Conservation (phyloP, 768 basidiomycete genomes). For the Hericium rajendrae region DNA sequence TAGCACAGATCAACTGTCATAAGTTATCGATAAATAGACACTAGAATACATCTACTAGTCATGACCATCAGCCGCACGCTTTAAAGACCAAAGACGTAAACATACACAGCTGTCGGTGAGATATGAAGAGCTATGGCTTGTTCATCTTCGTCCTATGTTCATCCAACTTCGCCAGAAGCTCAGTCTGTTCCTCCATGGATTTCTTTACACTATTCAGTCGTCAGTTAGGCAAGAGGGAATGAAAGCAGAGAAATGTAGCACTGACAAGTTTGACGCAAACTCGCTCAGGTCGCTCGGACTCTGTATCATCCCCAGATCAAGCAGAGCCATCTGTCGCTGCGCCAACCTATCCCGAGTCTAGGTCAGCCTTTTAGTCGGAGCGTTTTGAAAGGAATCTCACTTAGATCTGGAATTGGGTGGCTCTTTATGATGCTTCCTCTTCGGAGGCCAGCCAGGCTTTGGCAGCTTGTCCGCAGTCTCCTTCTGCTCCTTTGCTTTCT, state of each 20-base stretch:
- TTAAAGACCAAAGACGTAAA: too few relatives aligned
- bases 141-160: conserved; percentile 4
- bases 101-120: too few relatives aligned
- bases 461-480: conserved; percentile 20
- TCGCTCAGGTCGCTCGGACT: conserved; percentile 37
- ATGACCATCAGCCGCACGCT: too few relatives aligned
- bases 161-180: conserved; percentile 17
- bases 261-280: conserved; percentile 64
- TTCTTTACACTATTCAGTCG: conserved; percentile 11
- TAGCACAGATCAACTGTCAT: too few relatives aligned
- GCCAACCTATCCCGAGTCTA: conserved; percentile 30
- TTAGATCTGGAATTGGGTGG: conserved; percentile 39
- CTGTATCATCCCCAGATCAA: conserved; percentile 52
- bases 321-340: conserved; percentile 48
- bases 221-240: not conserved
- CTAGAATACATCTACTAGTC: too few relatives aligned
- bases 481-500: conserved; percentile 13
- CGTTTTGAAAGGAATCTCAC: conserved; percentile 25
- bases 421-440: conserved; percentile 44
- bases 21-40: too few relatives aligned
- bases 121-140: not conserved
- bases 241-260: conserved; percentile 2
- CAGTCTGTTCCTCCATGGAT: conserved; percentile 16
- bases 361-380: not conserved
- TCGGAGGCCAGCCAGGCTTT: conserved; percentile 55